A percentile compares a stretch with the other conserved stretches of the same genome.
These are phyloP conservation scores for Cicer cuneatum DNA, from an alignment of 306 rosid species.

Conservation along the genomic window DNA sequence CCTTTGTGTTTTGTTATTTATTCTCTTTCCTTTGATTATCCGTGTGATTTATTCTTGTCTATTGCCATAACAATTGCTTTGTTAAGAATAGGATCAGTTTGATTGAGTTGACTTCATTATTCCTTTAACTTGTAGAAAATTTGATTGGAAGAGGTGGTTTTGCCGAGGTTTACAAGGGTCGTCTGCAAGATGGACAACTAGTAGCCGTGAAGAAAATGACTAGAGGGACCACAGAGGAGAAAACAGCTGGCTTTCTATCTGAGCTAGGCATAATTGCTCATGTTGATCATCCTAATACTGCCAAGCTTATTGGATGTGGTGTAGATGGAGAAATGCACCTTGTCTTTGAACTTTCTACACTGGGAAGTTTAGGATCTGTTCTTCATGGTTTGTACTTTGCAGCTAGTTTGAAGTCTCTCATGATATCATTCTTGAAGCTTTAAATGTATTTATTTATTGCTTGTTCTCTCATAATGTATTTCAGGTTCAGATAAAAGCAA, in stretches of 20 bases:
- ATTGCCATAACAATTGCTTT: not conserved
- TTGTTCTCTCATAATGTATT: slow-evolving; percentile 15
- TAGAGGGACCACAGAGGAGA: slow-evolving; percentile 77
- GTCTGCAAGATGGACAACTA: slow-evolving; percentile 64
- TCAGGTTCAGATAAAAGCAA: slow-evolving; percentile 59
- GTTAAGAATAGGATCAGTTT: slow-evolving; percentile 16
- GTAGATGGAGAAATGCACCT: slow-evolving; percentile 84
- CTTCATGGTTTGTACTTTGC: slow-evolving; percentile 67
- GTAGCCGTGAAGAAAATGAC: slow-evolving; percentile 79
- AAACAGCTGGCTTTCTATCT: slow-evolving; percentile 71
- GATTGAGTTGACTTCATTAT: slow-evolving; percentile 11
- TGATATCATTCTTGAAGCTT: slow-evolving; percentile 2
- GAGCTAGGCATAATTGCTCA: slow-evolving; percentile 96
- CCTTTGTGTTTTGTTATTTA: too few relatives aligned
- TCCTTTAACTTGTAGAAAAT: slow-evolving; percentile 59
- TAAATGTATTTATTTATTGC: slow-evolving; percentile 15
- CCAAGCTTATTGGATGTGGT: slow-evolving; percentile 84
- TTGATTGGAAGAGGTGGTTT: slow-evolving; percentile 90
- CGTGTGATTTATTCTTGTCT: too few relatives aligned
- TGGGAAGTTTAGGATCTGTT: slow-evolving; percentile 83
- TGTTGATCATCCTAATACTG: slow-evolving; percentile 82
- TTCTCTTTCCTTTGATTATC: too few relatives aligned
- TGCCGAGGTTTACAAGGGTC: slow-evolving; percentile 76
- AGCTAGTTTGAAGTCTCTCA: slow-evolving; percentile 26
- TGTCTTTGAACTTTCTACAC: slow-evolving; percentile 66